These are phyloP conservation scores for Rhizophagus clarus DNA, from an alignment of 192 early-diverging fungal species.

Conservation along the genomic window DNA sequence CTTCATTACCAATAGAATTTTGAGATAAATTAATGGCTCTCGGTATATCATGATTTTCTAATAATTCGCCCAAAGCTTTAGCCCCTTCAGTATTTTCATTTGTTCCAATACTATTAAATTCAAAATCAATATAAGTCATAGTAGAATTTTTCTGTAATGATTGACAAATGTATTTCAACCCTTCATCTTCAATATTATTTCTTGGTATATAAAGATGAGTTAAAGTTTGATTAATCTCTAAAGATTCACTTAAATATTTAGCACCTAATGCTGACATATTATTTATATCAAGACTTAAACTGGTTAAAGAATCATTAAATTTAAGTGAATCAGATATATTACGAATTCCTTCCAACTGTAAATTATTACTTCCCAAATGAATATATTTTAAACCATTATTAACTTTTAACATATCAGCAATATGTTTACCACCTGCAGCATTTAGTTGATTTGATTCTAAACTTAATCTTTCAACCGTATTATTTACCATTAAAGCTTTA, in stretches of 20 bases:
- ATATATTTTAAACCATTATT: conserved; percentile 39
- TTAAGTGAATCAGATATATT: conserved; percentile 40
- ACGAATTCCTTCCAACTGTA: conserved; percentile 33
- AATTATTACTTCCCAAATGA: conserved; percentile 45
- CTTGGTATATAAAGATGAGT: conserved; percentile 46
- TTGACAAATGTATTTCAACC: conserved; percentile 35
- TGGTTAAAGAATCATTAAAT: conserved; percentile 37
- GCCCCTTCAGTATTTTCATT: conserved; percentile 33
- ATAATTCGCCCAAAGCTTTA: conserved; percentile 32
- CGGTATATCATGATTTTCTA: background rate
- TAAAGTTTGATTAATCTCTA: conserved; percentile 36
- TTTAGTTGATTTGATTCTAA: conserved; percentile 43
- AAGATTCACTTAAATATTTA: conserved; percentile 27
- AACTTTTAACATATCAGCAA: conserved; percentile 35
- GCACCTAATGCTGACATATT: conserved; percentile 40
- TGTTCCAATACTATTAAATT: conserved; percentile 44
- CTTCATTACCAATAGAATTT: conserved; percentile 34
- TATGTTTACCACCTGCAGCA: conserved; percentile 24
- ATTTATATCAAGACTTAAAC: conserved; percentile 46
- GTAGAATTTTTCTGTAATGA: conserved; percentile 37
- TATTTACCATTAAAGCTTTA: conserved; percentile 33
- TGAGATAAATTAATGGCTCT: conserved; percentile 41
- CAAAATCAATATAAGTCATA: conserved; percentile 39
- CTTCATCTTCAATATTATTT: conserved; percentile 44
- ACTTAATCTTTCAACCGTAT: conserved; percentile 31